phyloP scores from a whole-genome alignment of 352 stramenopile genomes.

The Discostella stelligera region DNA sequence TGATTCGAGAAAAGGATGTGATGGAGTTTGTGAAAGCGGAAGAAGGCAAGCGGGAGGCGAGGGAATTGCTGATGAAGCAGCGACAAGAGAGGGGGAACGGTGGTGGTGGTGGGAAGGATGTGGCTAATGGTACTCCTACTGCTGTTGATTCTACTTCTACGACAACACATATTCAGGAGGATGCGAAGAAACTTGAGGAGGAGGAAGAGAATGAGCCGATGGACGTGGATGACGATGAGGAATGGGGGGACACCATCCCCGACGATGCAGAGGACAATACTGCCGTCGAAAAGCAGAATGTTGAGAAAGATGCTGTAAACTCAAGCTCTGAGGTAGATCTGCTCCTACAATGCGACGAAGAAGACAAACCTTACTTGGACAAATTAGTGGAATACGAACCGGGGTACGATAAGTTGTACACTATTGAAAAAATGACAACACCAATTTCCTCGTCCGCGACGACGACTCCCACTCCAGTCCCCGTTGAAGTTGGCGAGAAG shows the following conservation, averaged over 20 bases:
- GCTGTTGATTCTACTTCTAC: no score
- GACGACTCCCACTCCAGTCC: background rate
- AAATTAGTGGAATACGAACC: conserved; percentile 43
- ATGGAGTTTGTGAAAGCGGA: conserved; percentile 35
- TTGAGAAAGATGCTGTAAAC: background rate
- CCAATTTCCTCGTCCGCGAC: background rate
- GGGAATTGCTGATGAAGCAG: conserved; percentile 13
- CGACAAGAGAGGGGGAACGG: conserved; percentile 10
- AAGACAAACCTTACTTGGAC: conserved; percentile 35
- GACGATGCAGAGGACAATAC: conserved; percentile 1
- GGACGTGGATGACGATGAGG: background rate
- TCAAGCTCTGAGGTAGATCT: conserved; percentile 13
- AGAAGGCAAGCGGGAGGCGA: conserved; percentile 32
- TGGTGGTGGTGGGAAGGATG: background rate
- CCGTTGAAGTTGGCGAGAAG: background rate
- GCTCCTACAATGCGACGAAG: conserved; percentile 32
- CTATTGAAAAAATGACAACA: conserved; percentile 6
- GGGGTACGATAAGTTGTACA: conserved; percentile 43
- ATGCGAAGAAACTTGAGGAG: conserved; percentile 11
- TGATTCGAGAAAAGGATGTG: conserved; percentile 36
- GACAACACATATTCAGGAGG: background rate
- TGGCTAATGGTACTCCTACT: no score
- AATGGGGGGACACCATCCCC: background rate
- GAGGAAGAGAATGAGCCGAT: background rate
- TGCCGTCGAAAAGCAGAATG: background rate